These are phyloP conservation scores for Musa beccarii DNA, from an alignment of 176 grass and related monocot genomes.

Conservation along the genomic window DNA sequence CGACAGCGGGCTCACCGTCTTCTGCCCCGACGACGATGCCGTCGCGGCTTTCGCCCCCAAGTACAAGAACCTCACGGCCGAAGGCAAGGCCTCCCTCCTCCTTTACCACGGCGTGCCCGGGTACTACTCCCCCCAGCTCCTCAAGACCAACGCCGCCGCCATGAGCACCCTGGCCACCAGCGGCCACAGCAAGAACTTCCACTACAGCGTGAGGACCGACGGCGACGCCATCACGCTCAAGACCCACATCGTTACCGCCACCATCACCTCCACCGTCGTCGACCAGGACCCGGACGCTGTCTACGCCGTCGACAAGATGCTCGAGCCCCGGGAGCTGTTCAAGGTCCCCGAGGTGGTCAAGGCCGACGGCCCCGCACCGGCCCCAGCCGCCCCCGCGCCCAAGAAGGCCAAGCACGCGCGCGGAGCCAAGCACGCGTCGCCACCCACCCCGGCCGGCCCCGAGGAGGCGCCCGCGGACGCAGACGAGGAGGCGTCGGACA, in stretches of 20 bases:
- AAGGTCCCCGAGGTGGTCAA: not conserved
- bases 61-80: slow-evolving; percentile 18
- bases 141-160: slow-evolving; percentile 13
- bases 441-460: slow-evolving; percentile 1
- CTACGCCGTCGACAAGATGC: slow-evolving; percentile 16
- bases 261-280: slow-evolving; percentile 15
- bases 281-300: slow-evolving; percentile 19
- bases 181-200: slow-evolving; percentile 5
- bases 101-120: slow-evolving; percentile 10
- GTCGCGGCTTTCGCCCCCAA: slow-evolving; percentile 6
- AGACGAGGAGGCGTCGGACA: not conserved
- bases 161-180: slow-evolving; percentile 11
- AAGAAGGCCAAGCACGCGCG: not conserved
- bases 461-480: slow-evolving; percentile 8
- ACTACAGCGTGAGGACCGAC: slow-evolving; percentile 5
- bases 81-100: not conserved
- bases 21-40: slow-evolving; percentile 20
- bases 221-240: slow-evolving; percentile 16
- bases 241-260: slow-evolving; percentile 10
- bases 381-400: not conserved
- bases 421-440: not conserved
- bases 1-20: slow-evolving; percentile 19
- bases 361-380: not conserved
- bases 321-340: slow-evolving; percentile 5
- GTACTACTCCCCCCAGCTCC: slow-evolving; percentile 19